Evolutionary conservation across 192 early-diverging fungal genomes (phyloP).

Genomic region (Coemansia sp.): DNA sequence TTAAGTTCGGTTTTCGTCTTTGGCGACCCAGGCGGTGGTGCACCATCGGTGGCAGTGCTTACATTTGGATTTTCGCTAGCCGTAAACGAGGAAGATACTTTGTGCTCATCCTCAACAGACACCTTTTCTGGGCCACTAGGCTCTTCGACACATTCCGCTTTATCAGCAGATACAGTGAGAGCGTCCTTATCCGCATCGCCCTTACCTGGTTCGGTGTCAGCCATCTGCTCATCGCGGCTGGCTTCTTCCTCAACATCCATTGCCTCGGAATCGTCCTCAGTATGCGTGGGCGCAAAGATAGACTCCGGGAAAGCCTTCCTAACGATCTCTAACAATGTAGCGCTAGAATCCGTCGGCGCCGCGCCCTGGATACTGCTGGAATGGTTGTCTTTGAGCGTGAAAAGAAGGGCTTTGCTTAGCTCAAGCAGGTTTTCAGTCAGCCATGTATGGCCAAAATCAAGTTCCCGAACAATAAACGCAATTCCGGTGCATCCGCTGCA

Average conservation of each 20-base stretch:
- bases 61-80: background rate
- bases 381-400: conserved; percentile 86
- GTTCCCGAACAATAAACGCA: conserved; percentile 72
- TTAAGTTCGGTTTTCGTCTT: background rate
- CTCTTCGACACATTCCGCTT: background rate
- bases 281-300: conserved; percentile 18
- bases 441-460: conserved; percentile 87
- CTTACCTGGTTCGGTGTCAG: background rate
- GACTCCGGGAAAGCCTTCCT: conserved; percentile 32
- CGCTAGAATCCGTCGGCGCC: conserved; percentile 22
- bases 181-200: background rate
- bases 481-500: conserved; percentile 91
- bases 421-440: conserved; percentile 93
- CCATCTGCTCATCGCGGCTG: conserved; percentile 18
- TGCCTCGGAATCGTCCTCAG: conserved; percentile 50
- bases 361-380: conserved; percentile 22
- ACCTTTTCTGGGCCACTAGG: background rate
- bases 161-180: background rate
- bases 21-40: background rate
- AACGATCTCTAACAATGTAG: conserved; percentile 41
- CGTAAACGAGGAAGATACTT: background rate
- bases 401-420: conserved; percentile 88
- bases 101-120: background rate
- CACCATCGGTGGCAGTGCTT: background rate
- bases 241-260: conserved; percentile 38